phyloP scores from a whole-genome alignment of 345 rosid species.

The Eucalyptus caleyi region DNA sequence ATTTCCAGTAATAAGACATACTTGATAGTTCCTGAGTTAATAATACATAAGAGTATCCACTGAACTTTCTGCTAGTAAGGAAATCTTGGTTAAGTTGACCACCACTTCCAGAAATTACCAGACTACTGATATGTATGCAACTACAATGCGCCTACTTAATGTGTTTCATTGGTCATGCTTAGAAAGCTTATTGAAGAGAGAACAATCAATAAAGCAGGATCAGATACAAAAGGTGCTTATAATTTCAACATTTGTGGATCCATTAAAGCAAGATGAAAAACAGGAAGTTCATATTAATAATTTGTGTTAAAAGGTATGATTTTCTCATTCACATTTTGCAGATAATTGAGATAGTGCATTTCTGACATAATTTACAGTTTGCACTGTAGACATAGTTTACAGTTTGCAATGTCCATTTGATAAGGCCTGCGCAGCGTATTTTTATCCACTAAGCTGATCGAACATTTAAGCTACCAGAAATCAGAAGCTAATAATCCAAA shows the following conservation, averaged over 20 bases:
- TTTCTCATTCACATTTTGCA: neutral
- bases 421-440: neutral
- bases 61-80: neutral
- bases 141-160: neutral
- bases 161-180: neutral
- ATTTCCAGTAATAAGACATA: neutral
- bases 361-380: neutral
- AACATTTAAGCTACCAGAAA: neutral
- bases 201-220: neutral
- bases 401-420: neutral
- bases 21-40: neutral
- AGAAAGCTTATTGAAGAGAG: neutral
- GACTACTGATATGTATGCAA: neutral
- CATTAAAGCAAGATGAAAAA: neutral
- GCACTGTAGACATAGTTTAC: neutral
- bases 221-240: neutral
- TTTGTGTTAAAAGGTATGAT: neutral
- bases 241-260: neutral
- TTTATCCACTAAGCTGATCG: neutral
- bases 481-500: neutral
- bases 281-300: neutral
- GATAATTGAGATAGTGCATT: neutral
- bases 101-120: neutral
- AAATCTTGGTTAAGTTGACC: neutral
- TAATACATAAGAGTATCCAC: neutral